Evolutionary conservation across 148 eudicot genomes (phyloP), one percentile per base, ranked within the genome.

Genomic region (Hydrangea macrophylla): DNA sequence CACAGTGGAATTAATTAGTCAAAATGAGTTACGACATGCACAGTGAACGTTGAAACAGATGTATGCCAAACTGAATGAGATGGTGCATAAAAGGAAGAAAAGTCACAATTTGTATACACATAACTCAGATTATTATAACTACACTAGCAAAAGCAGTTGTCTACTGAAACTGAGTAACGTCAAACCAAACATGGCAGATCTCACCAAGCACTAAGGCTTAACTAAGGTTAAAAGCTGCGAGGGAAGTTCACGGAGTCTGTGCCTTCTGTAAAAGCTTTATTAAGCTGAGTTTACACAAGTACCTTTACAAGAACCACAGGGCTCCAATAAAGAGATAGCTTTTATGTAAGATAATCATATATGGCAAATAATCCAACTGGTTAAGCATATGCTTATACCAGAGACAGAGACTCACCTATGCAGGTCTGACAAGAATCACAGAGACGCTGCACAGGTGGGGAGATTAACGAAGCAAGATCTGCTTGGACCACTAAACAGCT

Each of bases 31-130:
- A 39, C 9, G 27, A 36, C 3, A 12, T 61, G 55, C 39, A 30
- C 45, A 53, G 31, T 51, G 13, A 56, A 55, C 39, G 70, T 23
- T 37, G 6, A 58, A 31, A 8, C 59, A 60, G 54, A n/a, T 11
- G 53, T 31, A 45, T 30, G 18, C 22, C 15, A 55, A 58, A 36
- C 58, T 33, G 42, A 58, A 48, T 39, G 23, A 44, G 23, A 59
- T 2, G 33, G 18, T 39, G 26, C 40, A 32, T 13, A 17, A 59
- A 59, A 27, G 60, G 39, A 35, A 35, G 8, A 35, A 3, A 35
- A 35, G 5, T 45, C 13, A 1, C 5, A 45, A n/a, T n/a, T n/a
- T n/a, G n/a, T 45, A 45, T 45, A 17, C 18, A 45, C 51, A 3
- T 37, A 61, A 11, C 1, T 45, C 5, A 20, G 37, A n/a, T 13